Evolutionary conservation across 225 moss, liverwort and hornwort genomes (phyloP).

Genomic region (Antitrichia curtipendula): DNA sequence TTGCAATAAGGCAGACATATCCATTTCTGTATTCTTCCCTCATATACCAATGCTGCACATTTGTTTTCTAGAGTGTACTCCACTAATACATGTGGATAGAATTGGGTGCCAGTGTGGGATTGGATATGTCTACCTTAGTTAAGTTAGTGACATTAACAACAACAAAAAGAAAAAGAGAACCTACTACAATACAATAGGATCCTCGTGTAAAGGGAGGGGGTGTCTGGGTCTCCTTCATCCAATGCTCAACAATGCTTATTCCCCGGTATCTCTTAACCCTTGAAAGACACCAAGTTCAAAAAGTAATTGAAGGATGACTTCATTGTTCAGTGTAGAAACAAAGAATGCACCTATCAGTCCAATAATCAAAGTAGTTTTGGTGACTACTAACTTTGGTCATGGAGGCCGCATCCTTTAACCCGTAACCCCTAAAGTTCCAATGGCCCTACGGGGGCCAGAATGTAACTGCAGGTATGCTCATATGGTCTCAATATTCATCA

Average conservation of each 20-base stretch:
- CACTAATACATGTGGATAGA: accelerated
- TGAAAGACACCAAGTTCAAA: too few species aligned
- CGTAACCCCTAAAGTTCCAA: too few species aligned
- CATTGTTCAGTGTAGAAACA: too few species aligned
- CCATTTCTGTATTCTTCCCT: accelerated
- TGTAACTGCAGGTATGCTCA: too few species aligned
- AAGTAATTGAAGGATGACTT: too few species aligned
- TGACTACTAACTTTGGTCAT: too few species aligned
- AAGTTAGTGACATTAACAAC: not conserved
- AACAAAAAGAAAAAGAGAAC: not conserved
- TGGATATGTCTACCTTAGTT: not conserved
- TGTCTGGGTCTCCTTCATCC: not conserved
- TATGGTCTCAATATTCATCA: too few species aligned
- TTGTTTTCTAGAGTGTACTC: not conserved
- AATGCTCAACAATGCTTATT: too few species aligned
- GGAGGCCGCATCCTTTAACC: accelerated
- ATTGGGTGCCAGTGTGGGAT: accelerated
- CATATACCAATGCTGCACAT: not conserved
- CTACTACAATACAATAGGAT: not conserved
- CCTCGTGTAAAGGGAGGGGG: not conserved
- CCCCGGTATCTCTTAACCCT: not conserved
- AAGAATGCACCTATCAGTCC: too few species aligned
- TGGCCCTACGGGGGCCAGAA: too few species aligned
- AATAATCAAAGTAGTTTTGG: too few species aligned
- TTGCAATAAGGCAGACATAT: not conserved